A percentile compares a stretch with the other conserved stretches of the same genome.
Evolutionary conservation across 1,284 basidiomycete genomes (phyloP).

Genomic region (Sphagnurus paluster): DNA sequence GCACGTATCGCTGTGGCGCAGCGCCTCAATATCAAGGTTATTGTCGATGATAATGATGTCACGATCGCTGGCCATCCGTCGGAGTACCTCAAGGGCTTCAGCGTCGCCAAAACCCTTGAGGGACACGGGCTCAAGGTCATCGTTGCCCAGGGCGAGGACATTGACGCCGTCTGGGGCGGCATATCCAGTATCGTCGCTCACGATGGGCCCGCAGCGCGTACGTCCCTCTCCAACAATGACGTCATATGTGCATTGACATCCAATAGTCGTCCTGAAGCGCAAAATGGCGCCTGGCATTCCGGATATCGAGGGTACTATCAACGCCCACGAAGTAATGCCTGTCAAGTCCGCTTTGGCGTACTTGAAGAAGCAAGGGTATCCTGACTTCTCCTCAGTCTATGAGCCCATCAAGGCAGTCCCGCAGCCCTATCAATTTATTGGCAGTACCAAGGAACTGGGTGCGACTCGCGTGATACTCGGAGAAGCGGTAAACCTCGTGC

Average conservation of each 20-base stretch:
- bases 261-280: slow-evolving; percentile 68
- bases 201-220: slow-evolving; percentile 76
- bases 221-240: slow-evolving; percentile 17
- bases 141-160: slow-evolving; percentile 72
- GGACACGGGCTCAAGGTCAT: slow-evolving; percentile 81
- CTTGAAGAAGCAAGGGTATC: slow-evolving; percentile 64
- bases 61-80: slow-evolving; percentile 87
- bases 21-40: slow-evolving; percentile 75
- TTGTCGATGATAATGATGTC: slow-evolving; percentile 88
- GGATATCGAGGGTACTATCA: slow-evolving; percentile 74
- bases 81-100: slow-evolving; percentile 78
- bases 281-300: slow-evolving; percentile 79
- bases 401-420: slow-evolving; percentile 62
- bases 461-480: slow-evolving; percentile 84
- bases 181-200: slow-evolving; percentile 55
- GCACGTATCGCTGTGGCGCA: slow-evolving; percentile 83
- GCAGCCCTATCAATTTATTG: slow-evolving; percentile 61
- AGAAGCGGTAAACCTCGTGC: slow-evolving; percentile 75
- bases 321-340: slow-evolving; percentile 83
- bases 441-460: slow-evolving; percentile 70
- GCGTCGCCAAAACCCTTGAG: slow-evolving; percentile 66
- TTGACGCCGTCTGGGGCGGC: slow-evolving; percentile 74
- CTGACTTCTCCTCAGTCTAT: slow-evolving; percentile 57
- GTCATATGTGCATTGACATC: not conserved
- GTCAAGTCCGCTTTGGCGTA: slow-evolving; percentile 77